Conservation (phyloP, 805 yeast genomes). For the Lipomyces starkeyi region DNA sequence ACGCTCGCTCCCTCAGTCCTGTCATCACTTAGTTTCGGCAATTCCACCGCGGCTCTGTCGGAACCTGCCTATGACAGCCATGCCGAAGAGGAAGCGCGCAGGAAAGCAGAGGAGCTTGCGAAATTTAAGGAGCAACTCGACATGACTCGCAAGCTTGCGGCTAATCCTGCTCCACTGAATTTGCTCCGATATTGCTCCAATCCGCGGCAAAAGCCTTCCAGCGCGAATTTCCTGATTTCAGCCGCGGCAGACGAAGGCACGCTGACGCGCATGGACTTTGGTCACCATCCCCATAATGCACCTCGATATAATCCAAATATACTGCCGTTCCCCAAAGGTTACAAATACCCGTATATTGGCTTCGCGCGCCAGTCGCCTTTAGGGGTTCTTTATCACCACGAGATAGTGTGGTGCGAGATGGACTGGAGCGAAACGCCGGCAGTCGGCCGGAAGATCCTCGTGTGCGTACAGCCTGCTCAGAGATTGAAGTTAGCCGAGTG, state of each 20-base stretch:
- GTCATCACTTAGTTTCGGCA: not conserved
- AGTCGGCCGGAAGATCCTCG: slow-evolving; percentile 19
- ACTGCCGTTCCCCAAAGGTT: slow-evolving; percentile 24
- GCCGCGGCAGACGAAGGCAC: slow-evolving; percentile 18
- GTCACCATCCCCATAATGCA: not conserved
- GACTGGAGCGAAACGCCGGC: slow-evolving; percentile 20
- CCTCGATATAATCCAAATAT: slow-evolving; percentile 26
- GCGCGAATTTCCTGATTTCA: slow-evolving; percentile 8
- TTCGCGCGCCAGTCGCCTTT: slow-evolving; percentile 19
- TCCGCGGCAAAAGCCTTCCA: not conserved
- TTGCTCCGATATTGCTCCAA: slow-evolving; percentile 18
- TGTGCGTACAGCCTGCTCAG: slow-evolving; percentile 6
- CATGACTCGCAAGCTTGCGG: slow-evolving; percentile 9
- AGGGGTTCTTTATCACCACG: slow-evolving; percentile 19
- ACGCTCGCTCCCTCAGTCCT: no score
- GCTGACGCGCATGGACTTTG: slow-evolving; percentile 14
- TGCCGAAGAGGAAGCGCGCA: not conserved
- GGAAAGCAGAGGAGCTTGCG: not conserved
- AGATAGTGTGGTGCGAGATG: slow-evolving; percentile 29
- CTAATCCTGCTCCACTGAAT: slow-evolving; percentile 20
- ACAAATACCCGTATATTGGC: slow-evolving; percentile 20
- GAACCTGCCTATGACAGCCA: not conserved
- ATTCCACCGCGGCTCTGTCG: not conserved
- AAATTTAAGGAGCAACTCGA: not conserved
- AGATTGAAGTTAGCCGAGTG: slow-evolving; percentile 10